These are phyloP conservation scores for Auxenochlorella pyrenoidosa DNA, from an alignment of 139 green algal genomes.

Conservation along the genomic window DNA sequence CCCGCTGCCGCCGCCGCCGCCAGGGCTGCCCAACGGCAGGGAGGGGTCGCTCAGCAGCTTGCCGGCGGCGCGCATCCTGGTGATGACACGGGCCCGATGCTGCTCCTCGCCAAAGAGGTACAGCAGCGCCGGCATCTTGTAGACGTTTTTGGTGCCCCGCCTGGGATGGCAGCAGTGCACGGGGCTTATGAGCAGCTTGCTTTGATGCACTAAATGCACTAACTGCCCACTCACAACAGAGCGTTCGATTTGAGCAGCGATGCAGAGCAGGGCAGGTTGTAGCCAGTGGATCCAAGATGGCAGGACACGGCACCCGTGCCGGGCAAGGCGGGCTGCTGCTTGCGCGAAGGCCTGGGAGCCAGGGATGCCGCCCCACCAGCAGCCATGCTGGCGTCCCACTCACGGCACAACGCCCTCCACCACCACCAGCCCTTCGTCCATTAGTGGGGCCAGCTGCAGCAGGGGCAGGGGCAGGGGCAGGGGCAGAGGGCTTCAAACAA, in stretches of 20 bases:
- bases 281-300: no score
- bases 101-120: constrained; percentile 12
- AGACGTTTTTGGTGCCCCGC: constrained; percentile 7
- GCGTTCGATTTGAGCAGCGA: no score
- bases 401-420: constrained; percentile 53
- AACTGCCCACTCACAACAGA: no score
- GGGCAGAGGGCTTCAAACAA: no score
- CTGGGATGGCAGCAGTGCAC: not conserved
- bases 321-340: no score
- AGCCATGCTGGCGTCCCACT: not conserved
- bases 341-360: no score
- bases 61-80: not conserved
- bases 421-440: constrained; percentile 49
- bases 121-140: constrained; percentile 44
- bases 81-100: not conserved
- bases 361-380: not conserved
- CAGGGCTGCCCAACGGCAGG: not conserved
- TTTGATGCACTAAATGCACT: no score
- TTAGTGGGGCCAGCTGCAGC: constrained; percentile 49
- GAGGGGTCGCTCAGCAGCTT: not conserved
- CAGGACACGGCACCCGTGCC: no score
- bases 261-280: no score
- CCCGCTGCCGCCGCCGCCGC: not conserved
- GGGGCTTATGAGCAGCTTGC: no score
- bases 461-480: not conserved